These are phyloP conservation scores for Entomortierella lignicola DNA, from an alignment of 192 early-diverging fungal species.

Conservation along the genomic window DNA sequence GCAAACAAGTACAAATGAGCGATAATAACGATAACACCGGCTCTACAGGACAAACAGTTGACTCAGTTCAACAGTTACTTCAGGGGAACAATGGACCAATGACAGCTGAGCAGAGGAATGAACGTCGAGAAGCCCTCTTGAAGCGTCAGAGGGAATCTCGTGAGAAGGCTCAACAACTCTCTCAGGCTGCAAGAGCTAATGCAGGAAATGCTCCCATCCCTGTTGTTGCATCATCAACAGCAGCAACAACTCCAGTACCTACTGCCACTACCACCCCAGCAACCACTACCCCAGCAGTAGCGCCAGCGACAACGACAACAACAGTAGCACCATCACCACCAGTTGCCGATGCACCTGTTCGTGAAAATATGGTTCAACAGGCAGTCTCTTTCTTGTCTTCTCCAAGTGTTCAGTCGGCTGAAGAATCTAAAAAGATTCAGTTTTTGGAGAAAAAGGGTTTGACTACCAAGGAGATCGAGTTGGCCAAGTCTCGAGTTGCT, in stretches of 20 bases:
- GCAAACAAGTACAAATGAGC: conserved; percentile 26
- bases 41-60: neutral
- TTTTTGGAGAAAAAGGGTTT: conserved; percentile 86
- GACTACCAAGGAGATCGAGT: conserved; percentile 75
- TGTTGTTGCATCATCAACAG: neutral
- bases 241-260: neutral
- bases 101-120: conserved; percentile 47
- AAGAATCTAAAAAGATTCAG: conserved; percentile 77
- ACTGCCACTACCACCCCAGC: neutral
- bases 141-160: conserved; percentile 34
- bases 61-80: conserved; percentile 39
- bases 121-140: conserved; percentile 42
- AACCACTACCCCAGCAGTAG: neutral
- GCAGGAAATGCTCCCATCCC: neutral
- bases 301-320: neutral
- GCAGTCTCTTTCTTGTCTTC: conserved; percentile 82
- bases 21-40: conserved; percentile 24
- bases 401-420: conserved; percentile 79
- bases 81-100: conserved; percentile 23
- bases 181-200: conserved; percentile 40
- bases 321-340: too few species aligned
- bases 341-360: conserved; percentile 46
- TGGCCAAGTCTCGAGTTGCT: conserved; percentile 59
- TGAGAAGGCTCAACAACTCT: conserved; percentile 45
- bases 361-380: conserved; percentile 64